A percentile compares a stretch with the other conserved stretches of the same genome.
phyloP scores from a whole-genome alignment of 139 green algal species.

The Diplosphaera chodatii region DNA sequence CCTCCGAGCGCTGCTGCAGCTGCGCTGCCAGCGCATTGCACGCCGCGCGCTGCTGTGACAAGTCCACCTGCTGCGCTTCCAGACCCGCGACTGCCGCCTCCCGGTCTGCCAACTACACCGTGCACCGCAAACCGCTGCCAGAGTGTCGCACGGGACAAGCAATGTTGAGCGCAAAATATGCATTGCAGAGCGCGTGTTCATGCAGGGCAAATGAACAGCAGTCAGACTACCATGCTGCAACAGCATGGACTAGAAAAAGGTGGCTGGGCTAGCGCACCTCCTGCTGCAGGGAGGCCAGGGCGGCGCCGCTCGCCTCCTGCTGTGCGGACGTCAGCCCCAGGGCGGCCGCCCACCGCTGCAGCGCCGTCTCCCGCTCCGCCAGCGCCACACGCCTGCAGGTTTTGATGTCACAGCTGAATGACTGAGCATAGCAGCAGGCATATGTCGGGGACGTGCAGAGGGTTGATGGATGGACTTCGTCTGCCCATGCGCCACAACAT shows the following conservation, averaged over 20 bases:
- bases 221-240: too few relatives aligned
- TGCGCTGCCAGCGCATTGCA: not conserved
- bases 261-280: not conserved
- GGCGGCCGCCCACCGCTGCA: slow-evolving; percentile 43
- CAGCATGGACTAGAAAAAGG: too few relatives aligned
- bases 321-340: slow-evolving; percentile 27
- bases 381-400: slow-evolving; percentile 14
- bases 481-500: too few relatives aligned
- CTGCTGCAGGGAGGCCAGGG: slow-evolving; percentile 1
- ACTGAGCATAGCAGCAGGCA: too few relatives aligned
- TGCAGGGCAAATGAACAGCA: too few relatives aligned
- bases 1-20: not conserved
- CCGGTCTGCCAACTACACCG: slow-evolving; percentile 8
- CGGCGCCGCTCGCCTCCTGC: slow-evolving; percentile 14
- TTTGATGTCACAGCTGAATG: too few relatives aligned
- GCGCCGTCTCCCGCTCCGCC: slow-evolving; percentile 37
- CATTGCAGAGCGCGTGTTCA: too few relatives aligned
- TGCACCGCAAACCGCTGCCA: slow-evolving; percentile 3
- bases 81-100: slow-evolving; percentile 15
- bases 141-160: too few relatives aligned
- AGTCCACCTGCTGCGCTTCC: slow-evolving; percentile 1
- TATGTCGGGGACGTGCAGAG: too few relatives aligned
- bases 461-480: too few relatives aligned
- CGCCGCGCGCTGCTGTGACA: slow-evolving; percentile 2
- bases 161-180: too few relatives aligned